Base-by-base conservation (phyloP, 2,329 filamentous ascomycete genomes). In the Fusarium albidum region DNA sequence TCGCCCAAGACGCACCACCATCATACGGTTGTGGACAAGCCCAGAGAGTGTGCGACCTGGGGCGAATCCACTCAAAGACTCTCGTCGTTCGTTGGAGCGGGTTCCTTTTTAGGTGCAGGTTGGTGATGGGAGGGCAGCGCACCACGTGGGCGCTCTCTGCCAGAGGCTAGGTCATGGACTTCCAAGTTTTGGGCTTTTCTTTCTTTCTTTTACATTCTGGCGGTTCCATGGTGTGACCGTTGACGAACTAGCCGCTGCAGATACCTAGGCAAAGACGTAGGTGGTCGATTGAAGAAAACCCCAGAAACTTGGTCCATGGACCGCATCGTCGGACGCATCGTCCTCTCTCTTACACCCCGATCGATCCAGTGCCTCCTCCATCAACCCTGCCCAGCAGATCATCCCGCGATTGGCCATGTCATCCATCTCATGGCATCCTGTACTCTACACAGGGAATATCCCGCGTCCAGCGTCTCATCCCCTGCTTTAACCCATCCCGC, bases 371-470 rank as follows among this genome's bases (percentile, higher is more conserved):
- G 7, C 21, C 21, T 21, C 21, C n/a, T 38, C 10, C 17, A 33
- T 37, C 15, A 34, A 25, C 42, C 53, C 40, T 53, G 21, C 21
- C 21, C 21, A 44, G 52, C 21, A 44, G 52, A 48, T 46, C 48
- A 62, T 62, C 52, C 58, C 58, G 63, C 63, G 58, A 54, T 66
- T 66, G 51, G 63, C 63, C 60, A 66, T 66, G 49, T 28, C 61
- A 55, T 49, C 40, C 47, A 25, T 55, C n/a, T n/a, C 46, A 40
- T 58, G 50, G 21, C 21, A 21, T 21, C 32, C 31, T 47, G 41
- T 33, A 17, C 13, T 33, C 33, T 37, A 51, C 44, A n/a, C 51
- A 66, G 34, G 50, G 61, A 61, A 59, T 54, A 62, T 61, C 59
- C 64, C 61, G 61, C 63, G 53, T 40, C 52, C 21, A 21, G 21